Evolutionary conservation across 441 rosid species (phyloP).

Genomic region (Erysimum cheiri): DNA sequence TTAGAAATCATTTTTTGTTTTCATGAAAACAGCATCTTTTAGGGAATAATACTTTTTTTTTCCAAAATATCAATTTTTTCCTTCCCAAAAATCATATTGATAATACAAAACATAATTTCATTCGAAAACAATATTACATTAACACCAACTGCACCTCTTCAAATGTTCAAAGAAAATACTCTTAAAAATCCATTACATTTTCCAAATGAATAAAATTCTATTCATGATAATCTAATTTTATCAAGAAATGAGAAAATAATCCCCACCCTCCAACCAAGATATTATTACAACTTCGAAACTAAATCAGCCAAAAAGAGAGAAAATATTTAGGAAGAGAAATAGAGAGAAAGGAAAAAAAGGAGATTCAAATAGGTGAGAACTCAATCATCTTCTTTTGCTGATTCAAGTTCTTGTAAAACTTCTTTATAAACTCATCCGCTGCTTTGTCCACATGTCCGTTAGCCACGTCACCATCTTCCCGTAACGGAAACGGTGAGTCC

Average conservation of each 20-base stretch:
- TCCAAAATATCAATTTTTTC: no score
- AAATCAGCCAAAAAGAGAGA: conserved; percentile 20
- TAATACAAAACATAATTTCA: no score
- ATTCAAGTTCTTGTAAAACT: conserved; percentile 70
- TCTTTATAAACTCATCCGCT: conserved; percentile 81
- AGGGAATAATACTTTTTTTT: no score
- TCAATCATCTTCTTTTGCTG: conserved; percentile 51
- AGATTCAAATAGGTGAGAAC: conserved; percentile 30
- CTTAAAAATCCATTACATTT: neutral
- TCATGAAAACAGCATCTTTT: no score
- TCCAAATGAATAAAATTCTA: neutral
- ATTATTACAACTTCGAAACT: conserved; percentile 33
- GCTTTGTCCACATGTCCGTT: conserved; percentile 70
- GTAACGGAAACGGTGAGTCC: conserved; percentile 91
- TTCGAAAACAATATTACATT: no score
- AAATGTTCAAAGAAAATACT: neutral
- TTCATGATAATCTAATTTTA: conserved; percentile 29
- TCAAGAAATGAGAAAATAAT: conserved; percentile 35
- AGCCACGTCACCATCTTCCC: conserved; percentile 53
- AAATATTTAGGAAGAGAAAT: conserved; percentile 16
- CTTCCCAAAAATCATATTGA: no score
- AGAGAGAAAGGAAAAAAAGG: neutral
- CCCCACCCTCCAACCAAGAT: conserved; percentile 33
- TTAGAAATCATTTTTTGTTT: no score
- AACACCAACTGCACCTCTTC: neutral